These are phyloP conservation scores for Thelonectria rubi DNA, from an alignment of 2,329 filamentous ascomycete genomes.

Conservation along the genomic window DNA sequence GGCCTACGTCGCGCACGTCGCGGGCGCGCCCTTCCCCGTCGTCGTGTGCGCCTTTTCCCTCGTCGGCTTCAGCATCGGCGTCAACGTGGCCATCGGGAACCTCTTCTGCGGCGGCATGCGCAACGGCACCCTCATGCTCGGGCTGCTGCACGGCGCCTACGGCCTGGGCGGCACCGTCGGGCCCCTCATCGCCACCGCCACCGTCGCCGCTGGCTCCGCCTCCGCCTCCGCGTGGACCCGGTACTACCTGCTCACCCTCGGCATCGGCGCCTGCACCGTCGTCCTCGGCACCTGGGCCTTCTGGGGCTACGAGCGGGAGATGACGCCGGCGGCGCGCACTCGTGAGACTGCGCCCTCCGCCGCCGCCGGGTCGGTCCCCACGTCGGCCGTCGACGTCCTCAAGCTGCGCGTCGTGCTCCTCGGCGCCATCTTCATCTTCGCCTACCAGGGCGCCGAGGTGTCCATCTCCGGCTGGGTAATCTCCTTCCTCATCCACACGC, in stretches of 20 bases:
- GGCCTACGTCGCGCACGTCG: conserved; percentile 72
- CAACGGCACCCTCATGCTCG: conserved; percentile 64
- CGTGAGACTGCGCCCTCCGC: conserved; percentile 33
- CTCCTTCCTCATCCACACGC: conserved; percentile 79
- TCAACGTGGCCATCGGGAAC: conserved; percentile 66
- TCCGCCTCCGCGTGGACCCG: conserved; percentile 69
- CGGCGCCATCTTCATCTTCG: conserved; percentile 83
- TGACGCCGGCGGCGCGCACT: conserved; percentile 48
- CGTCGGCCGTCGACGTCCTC: conserved; percentile 59
- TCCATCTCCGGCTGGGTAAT: conserved; percentile 88
- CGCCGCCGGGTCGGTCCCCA: conserved; percentile 42
- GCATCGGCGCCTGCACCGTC: conserved; percentile 65
- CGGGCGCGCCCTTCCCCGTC: conserved; percentile 74
- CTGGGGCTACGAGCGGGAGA: conserved; percentile 73
- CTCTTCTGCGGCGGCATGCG: conserved; percentile 66
- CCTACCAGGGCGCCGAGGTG: conserved; percentile 87
- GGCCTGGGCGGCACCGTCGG: conserved; percentile 72
- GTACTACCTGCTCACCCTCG: conserved; percentile 76
- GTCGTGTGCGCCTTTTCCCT: conserved; percentile 76
- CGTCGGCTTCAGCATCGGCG: conserved; percentile 66
- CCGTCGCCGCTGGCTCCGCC: conserved; percentile 67
- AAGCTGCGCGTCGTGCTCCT: conserved; percentile 71
- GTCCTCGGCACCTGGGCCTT: conserved; percentile 73
- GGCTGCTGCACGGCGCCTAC: conserved; percentile 73
- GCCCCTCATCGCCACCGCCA: conserved; percentile 77